phyloP scores from a whole-genome alignment of 78 protist species.

The Dictyostelium brefeldianum region DNA sequence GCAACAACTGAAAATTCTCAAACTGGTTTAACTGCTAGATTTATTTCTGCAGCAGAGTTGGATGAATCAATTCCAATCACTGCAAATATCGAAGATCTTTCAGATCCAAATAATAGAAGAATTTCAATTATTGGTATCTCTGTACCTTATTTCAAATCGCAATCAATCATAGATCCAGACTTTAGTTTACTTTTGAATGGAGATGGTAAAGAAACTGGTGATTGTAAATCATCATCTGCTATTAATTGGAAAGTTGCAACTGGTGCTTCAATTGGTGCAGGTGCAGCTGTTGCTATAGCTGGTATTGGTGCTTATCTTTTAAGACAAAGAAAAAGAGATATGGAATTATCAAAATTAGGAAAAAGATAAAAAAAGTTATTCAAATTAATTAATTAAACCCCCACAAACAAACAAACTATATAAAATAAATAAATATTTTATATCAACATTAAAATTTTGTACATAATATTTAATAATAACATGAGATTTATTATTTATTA shows the following conservation, averaged over 20 bases:
- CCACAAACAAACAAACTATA: no score
- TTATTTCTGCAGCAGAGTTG: not conserved
- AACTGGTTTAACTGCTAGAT: slow-evolving; percentile 16
- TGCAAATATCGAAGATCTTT: not conserved
- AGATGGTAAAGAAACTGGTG: not conserved
- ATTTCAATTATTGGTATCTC: not conserved
- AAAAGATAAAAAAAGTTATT: no score
- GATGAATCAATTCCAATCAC: not conserved
- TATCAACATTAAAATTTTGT: no score
- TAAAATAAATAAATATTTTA: no score
- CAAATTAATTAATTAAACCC: no score
- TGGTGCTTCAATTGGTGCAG: slow-evolving; percentile 12
- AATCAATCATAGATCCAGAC: slow-evolving; percentile 24
- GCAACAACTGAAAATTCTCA: slow-evolving; percentile 1
- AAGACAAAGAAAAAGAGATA: not conserved
- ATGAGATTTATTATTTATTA: no score
- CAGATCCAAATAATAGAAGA: not conserved
- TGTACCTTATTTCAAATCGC: slow-evolving; percentile 21
- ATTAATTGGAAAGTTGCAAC: slow-evolving; percentile 13
- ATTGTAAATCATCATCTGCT: not conserved
- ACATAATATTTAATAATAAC: no score
- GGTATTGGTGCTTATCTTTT: not conserved
- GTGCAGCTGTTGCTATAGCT: not conserved
- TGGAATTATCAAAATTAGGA: not conserved
- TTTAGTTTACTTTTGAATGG: slow-evolving; percentile 11